phyloP scores from a whole-genome alignment of 495 filamentous ascomycete genomes.

The Chaetomium tenue region DNA sequence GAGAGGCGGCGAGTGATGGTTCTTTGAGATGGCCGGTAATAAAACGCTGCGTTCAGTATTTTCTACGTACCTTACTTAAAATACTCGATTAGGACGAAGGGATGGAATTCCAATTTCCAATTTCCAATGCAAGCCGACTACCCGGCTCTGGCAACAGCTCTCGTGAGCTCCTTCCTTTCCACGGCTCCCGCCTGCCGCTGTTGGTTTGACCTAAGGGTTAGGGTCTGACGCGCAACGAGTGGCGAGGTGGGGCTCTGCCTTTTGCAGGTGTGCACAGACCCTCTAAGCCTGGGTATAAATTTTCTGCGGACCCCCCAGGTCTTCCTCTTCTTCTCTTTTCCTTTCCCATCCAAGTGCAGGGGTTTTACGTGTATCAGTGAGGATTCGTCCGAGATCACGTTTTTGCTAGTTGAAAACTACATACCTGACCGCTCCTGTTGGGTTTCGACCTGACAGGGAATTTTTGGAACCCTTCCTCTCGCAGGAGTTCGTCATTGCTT shows the following conservation, averaged over 20 bases:
- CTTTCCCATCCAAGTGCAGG: constrained; percentile 41
- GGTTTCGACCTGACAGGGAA: constrained; percentile 34
- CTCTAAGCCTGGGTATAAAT: constrained; percentile 15
- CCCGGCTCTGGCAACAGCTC: too few species aligned
- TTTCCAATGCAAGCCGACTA: too few species aligned
- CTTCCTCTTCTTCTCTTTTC: constrained; percentile 24
- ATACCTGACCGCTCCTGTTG: constrained; percentile 48
- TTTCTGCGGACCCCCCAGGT: not conserved
- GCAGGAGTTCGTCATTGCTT: constrained; percentile 17
- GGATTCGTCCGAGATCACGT: constrained; percentile 56
- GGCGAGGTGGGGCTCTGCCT: not conserved
- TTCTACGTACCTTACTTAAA: too few species aligned
- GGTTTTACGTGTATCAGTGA: constrained; percentile 55
- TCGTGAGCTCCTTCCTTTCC: too few species aligned
- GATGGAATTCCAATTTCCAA: too few species aligned
- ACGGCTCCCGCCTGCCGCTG: too few species aligned
- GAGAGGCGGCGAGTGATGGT: too few species aligned
- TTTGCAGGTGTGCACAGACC: constrained; percentile 31
- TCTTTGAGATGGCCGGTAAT: too few species aligned
- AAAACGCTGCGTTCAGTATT: too few species aligned
- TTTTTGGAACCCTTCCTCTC: constrained; percentile 38
- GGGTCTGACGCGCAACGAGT: not conserved
- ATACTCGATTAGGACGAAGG: too few species aligned
- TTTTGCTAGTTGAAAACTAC: constrained; percentile 62
- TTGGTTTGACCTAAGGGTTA: constrained; percentile 4